phyloP scores from a whole-genome alignment of 495 filamentous ascomycete species.

The Penicillium waksmanii region DNA sequence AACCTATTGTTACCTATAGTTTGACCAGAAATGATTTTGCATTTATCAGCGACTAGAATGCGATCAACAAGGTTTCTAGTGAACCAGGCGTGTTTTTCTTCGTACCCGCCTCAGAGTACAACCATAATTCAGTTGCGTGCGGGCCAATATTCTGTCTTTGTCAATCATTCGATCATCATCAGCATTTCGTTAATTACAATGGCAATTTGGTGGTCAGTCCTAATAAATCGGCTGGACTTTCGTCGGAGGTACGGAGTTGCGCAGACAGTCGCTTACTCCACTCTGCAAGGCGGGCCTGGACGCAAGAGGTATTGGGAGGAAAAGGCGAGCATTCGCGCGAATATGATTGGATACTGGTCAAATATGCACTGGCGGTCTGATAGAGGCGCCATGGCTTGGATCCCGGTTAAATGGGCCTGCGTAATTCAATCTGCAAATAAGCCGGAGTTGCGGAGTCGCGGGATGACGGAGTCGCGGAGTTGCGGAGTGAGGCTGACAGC shows the following conservation, averaged over 20 bases:
- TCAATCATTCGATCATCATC: background rate
- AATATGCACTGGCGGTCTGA: background rate
- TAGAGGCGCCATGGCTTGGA: background rate
- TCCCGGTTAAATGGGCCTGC: background rate
- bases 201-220: no score
- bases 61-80: no score
- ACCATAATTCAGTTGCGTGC: no score
- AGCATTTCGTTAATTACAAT: background rate
- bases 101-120: background rate
- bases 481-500: constrained; percentile 6
- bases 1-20: no score
- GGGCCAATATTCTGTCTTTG: no score
- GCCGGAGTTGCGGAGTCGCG: constrained; percentile 8
- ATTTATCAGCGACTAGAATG: no score
- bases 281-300: background rate
- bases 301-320: background rate
- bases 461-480: constrained; percentile 12
- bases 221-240: no score
- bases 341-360: background rate
- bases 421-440: background rate
- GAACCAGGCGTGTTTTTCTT: background rate
- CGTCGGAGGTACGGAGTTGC: no score
- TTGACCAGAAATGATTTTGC: no score
- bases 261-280: no score
- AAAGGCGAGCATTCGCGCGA: background rate